Conservation (phyloP, 331 rosid species). For the Dryas integrifolia region DNA sequence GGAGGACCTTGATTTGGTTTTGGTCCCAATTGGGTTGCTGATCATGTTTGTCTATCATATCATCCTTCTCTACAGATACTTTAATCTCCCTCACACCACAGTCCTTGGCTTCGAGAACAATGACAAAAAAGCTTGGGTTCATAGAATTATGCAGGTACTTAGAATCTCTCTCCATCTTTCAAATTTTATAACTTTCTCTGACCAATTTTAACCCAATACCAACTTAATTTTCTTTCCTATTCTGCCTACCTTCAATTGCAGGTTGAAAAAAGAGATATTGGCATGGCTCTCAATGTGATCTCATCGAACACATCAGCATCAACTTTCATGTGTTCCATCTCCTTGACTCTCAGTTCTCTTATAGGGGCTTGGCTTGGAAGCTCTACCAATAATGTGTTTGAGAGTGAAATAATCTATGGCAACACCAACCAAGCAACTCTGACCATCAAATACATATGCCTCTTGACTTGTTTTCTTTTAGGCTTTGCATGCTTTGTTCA, state of each 20-base stretch:
- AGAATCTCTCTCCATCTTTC: background rate
- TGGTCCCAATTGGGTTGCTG: constrained; percentile 65
- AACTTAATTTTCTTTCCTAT: background rate
- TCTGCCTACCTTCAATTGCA: constrained; percentile 18
- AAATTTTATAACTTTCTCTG: background rate
- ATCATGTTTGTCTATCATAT: constrained; percentile 67
- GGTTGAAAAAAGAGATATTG: constrained; percentile 42
- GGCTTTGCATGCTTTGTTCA: constrained; percentile 73
- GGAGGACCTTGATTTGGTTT: constrained; percentile 59
- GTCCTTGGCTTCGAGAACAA: constrained; percentile 73
- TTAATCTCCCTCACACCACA: constrained; percentile 63
- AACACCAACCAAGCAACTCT: constrained; percentile 49
- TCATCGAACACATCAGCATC: constrained; percentile 59
- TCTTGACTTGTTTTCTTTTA: constrained; percentile 60
- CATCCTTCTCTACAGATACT: constrained; percentile 54
- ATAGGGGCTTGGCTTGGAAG: constrained; percentile 80
- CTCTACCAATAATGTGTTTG: constrained; percentile 31
- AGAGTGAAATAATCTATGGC: constrained; percentile 53
- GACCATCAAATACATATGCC: constrained; percentile 57
- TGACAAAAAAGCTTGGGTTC: constrained; percentile 66
- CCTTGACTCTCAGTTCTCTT: constrained; percentile 63
- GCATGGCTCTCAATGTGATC: constrained; percentile 42
- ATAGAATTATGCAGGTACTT: constrained; percentile 60
- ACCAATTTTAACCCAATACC: background rate
- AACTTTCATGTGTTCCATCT: constrained; percentile 55